phyloP scores from a whole-genome alignment of 805 yeast species.

The Teunomyces panamensis region DNA sequence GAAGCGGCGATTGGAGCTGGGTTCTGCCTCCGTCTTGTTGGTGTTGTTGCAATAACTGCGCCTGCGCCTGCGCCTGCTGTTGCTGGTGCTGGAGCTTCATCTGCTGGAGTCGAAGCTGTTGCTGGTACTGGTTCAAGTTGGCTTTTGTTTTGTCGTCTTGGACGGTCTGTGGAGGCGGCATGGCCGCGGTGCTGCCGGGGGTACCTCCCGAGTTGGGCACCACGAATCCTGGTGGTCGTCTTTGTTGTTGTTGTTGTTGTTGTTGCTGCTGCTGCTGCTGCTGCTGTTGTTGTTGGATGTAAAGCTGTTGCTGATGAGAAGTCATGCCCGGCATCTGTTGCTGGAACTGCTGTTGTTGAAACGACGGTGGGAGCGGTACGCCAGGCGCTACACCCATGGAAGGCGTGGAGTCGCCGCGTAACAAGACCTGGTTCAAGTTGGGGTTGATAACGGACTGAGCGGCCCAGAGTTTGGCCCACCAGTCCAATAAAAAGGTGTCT shows the following conservation, averaged over 20 bases:
- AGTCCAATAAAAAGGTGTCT: constrained; percentile 50
- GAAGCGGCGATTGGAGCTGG: constrained; percentile 8
- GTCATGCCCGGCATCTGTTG: constrained; percentile 2
- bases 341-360: constrained; percentile 7
- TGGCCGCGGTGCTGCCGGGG: constrained; percentile 2
- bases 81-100: constrained; percentile 15
- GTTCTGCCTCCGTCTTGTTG: constrained; percentile 4
- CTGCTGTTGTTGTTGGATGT: constrained; percentile 1
- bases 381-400: not conserved
- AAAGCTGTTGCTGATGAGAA: constrained; percentile 1
- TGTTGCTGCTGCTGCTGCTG: not conserved
- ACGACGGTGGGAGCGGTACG: not conserved
- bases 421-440: constrained; percentile 21
- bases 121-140: constrained; percentile 13
- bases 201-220: not conserved
- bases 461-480: constrained; percentile 56
- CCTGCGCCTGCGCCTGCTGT: constrained; percentile 8
- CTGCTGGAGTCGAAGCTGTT: constrained; percentile 14
- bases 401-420: not conserved
- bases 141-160: constrained; percentile 2
- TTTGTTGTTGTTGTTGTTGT: not conserved
- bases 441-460: constrained; percentile 44
- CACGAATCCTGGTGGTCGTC: constrained; percentile 5
- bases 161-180: constrained; percentile 10
- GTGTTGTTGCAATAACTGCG: constrained; percentile 7